phyloP scores from a whole-genome alignment of 768 basidiomycete genomes.

The Phylloporus arenicola region DNA sequence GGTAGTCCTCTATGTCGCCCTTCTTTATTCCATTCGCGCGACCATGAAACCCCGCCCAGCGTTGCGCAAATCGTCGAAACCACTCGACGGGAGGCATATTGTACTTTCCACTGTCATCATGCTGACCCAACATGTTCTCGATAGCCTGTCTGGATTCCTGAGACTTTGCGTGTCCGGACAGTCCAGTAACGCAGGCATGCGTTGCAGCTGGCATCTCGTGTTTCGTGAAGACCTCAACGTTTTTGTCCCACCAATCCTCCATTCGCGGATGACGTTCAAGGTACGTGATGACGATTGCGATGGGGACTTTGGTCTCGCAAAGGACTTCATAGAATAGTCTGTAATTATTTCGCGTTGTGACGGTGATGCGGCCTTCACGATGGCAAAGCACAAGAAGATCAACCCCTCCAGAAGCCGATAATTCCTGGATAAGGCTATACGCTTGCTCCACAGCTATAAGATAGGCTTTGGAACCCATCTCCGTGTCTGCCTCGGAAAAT shows the following conservation, averaged over 20 bases:
- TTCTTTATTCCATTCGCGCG: neutral
- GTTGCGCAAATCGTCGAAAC: neutral
- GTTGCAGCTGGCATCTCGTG: neutral
- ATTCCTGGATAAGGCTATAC: neutral
- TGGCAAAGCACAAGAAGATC: constrained; percentile 5
- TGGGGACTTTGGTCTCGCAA: neutral
- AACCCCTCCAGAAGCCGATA: neutral
- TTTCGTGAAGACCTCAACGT: neutral
- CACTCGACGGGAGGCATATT: neutral
- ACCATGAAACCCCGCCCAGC: neutral
- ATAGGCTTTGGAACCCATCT: neutral
- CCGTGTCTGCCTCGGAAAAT: neutral
- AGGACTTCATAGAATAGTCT: constrained; percentile 3
- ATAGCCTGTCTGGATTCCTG: neutral
- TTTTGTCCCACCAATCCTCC: constrained; percentile 4
- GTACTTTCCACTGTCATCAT: neutral
- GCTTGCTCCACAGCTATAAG: neutral
- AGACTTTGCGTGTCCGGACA: neutral
- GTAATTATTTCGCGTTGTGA: neutral
- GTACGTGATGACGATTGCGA: constrained; percentile 1
- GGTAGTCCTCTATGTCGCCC: neutral
- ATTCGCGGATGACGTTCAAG: neutral
- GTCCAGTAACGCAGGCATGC: constrained; percentile 2
- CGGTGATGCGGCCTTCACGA: neutral
- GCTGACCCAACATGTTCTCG: neutral